Conservation (phyloP, 768 basidiomycete genomes). For the Chiua virens region DNA sequence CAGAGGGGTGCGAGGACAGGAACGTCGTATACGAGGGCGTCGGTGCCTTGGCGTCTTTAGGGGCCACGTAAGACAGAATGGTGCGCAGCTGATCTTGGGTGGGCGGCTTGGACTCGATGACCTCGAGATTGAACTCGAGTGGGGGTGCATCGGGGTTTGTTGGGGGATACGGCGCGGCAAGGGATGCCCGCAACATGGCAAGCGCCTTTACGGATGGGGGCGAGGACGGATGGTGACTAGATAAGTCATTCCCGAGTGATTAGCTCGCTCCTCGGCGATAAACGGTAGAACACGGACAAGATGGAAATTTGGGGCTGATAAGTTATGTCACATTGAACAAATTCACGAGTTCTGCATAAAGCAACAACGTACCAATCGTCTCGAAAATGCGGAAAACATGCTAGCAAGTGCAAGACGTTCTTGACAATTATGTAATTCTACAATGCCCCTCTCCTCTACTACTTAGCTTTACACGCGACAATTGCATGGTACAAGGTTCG, state of each 20-base stretch:
- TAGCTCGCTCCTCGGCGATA: slow-evolving; percentile 9
- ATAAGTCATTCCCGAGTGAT: neutral
- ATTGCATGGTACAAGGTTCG: no score
- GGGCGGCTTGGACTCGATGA: slow-evolving; percentile 63
- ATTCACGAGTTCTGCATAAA: neutral
- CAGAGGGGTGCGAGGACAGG: slow-evolving; percentile 62
- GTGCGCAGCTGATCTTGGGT: slow-evolving; percentile 67
- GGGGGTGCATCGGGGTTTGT: slow-evolving; percentile 45
- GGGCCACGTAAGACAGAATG: slow-evolving; percentile 58
- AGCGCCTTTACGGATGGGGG: slow-evolving; percentile 66
- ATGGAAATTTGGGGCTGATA: slow-evolving; percentile 61
- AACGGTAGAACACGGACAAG: slow-evolving; percentile 45
- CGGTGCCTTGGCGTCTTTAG: slow-evolving; percentile 32
- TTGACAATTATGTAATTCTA: neutral
- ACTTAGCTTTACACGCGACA: no score
- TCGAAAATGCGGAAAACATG: slow-evolving; percentile 41
- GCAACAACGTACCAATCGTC: slow-evolving; percentile 29
- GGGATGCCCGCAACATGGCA: slow-evolving; percentile 54
- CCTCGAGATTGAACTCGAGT: slow-evolving; percentile 68
- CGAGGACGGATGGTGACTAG: slow-evolving; percentile 64
- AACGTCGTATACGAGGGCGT: slow-evolving; percentile 37
- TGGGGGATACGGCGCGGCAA: slow-evolving; percentile 63
- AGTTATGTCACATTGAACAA: neutral
- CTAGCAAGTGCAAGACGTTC: no score
- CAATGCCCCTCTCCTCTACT: no score